These are phyloP conservation scores for Eucalyptus microcorys DNA, from an alignment of 345 rosid species.

Conservation along the genomic window DNA sequence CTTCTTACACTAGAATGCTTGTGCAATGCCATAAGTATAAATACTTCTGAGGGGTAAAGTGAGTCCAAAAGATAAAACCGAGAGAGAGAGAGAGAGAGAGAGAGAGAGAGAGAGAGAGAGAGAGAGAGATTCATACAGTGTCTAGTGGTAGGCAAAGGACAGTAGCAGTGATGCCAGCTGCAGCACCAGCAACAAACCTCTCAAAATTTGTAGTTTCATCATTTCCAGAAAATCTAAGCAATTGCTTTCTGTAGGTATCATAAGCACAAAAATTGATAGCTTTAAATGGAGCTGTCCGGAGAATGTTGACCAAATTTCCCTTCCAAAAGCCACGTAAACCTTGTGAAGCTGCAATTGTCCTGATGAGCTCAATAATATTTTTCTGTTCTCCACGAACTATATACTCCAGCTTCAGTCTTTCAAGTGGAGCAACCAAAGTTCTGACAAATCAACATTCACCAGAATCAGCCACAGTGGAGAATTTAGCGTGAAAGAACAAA, in stretches of 20 bases:
- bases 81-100: background rate
- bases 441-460: conserved; percentile 9
- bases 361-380: conserved; percentile 44
- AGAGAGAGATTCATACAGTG: conserved; percentile 42
- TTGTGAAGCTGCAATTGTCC: conserved; percentile 43
- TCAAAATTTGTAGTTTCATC: conserved; percentile 75
- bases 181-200: conserved; percentile 95
- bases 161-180: conserved; percentile 89
- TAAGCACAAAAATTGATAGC: conserved; percentile 87
- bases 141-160: conserved; percentile 89
- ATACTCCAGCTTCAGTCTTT: conserved; percentile 86
- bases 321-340: conserved; percentile 93
- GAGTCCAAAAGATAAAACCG: background rate
- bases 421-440: conserved; percentile 83
- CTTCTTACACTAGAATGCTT: background rate
- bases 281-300: conserved; percentile 91
- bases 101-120: background rate
- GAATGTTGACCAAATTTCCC: conserved; percentile 84
- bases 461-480: background rate
- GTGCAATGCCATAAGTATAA: background rate
- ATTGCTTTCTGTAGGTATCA: conserved; percentile 68
- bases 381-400: conserved; percentile 72
- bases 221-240: conserved; percentile 46
- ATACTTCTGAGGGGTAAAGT: background rate
- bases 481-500: background rate